Base-by-base conservation (phyloP, 306 rosid species). In the Biancaea sappan region DNA sequence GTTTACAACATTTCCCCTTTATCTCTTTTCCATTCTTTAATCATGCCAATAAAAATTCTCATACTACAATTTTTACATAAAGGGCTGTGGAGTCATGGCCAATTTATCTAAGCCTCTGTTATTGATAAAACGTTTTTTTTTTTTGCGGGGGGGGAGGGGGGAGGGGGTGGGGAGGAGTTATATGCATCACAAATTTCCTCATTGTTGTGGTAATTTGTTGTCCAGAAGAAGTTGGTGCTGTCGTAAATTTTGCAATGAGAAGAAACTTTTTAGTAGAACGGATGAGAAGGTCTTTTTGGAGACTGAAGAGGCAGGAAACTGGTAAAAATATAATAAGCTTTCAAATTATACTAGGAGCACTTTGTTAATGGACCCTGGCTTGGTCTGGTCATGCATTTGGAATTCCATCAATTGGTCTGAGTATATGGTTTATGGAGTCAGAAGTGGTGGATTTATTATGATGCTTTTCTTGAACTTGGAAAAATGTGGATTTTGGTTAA, bases 331-430 rank as follows among this genome's bases (percentile, higher is more conserved):
- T 51, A 67, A 35, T 31, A 40, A 62, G 79, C 65, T 52, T 60
- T 65, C 38, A 13, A 12, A 8, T 28, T 34, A 22, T 51, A 2
- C 18, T 37, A 66, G 21, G 41, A 9, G 22, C 19, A 25, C 52
- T 24, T 48, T 53, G 68, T 40, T 43, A 38, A n/a, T 13, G 22
- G 59, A 43, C 29, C 68, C 29, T 72, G 46, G 68, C 48, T 35
- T 63, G 66, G 46, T 85, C 63, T 59, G 21, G 77, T 73, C 68
- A 37, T 71, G 18, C 50, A 53, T 54, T 40, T 69, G 68, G 74
- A 58, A 43, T 58, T 28, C 62, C 50, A 16, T 38, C 18, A 43
- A 34, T 26, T 25, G 31, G n/a, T 46, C 15, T 19, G 60, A 40
- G 29, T 72, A 47, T 67, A 74, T 76, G 68, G 74, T 69, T 19